Base-by-base conservation (phyloP, 805 yeast genomes). In the Myxozyma lipomycoides region DNA sequence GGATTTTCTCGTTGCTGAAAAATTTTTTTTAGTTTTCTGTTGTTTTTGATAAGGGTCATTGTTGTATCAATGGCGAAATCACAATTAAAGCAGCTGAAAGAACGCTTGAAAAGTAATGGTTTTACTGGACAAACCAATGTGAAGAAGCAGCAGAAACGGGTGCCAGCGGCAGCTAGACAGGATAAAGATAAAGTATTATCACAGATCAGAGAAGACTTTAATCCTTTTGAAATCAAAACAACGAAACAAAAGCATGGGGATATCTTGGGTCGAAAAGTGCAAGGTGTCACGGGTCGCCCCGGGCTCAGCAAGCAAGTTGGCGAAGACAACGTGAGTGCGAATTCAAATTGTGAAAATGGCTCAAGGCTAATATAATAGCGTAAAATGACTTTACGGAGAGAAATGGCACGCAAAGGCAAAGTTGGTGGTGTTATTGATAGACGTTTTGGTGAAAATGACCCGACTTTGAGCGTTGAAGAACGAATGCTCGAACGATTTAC, bases 1-100 rank as follows among this genome's bases (percentile, higher is more conserved):
- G n/a, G n/a, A n/a, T n/a, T n/a, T n/a, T n/a, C n/a, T n/a, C n/a
- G n/a, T n/a, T n/a, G n/a, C n/a, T n/a, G n/a, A n/a, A n/a, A n/a
- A n/a, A n/a, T n/a, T n/a, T n/a, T n/a, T n/a, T n/a, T n/a, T n/a
- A n/a, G n/a, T n/a, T n/a, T n/a, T n/a, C n/a, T n/a, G n/a, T n/a
- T n/a, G n/a, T n/a, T n/a, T n/a, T n/a, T n/a, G n/a, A n/a, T n/a
- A n/a, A n/a, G n/a, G n/a, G n/a, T n/a, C n/a, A n/a, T n/a, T n/a
- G n/a, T n/a, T n/a, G n/a, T n/a, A n/a, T n/a, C n/a, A n/a, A 84
- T 84, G 93, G 91, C 84, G 34, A 95, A 95, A 32, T 86, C 96
- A 15, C 96, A 90, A 72, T 73, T 90, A 56, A 89, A 88, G 66
- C 81, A 79, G 72, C 76, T 89, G 48, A 88, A 84, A 62, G 90